Conservation (phyloP, 1,284 basidiomycete genomes). For the Pterulicium gracile region DNA sequence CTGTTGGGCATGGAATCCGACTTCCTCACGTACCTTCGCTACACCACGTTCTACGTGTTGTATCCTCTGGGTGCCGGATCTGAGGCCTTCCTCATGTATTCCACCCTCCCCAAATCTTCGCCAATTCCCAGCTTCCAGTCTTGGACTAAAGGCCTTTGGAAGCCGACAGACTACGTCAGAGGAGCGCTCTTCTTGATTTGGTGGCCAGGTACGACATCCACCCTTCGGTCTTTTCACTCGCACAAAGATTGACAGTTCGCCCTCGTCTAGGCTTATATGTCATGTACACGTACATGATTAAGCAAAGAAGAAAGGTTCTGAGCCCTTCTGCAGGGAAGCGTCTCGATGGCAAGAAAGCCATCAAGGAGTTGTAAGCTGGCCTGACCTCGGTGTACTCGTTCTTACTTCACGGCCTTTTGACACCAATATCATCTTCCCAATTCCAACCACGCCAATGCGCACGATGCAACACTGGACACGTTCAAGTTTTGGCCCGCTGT, state of each 20-base stretch:
- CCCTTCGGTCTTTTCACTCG: slow-evolving; percentile 1
- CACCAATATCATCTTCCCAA: too few relatives aligned
- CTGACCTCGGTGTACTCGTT: not conserved
- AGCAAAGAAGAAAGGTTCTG: slow-evolving; percentile 71
- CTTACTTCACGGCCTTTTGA: too few relatives aligned
- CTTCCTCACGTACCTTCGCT: slow-evolving; percentile 58
- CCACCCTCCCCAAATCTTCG: slow-evolving; percentile 54
- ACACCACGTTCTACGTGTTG: slow-evolving; percentile 87
- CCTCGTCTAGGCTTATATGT: slow-evolving; percentile 63
- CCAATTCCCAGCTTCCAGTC: slow-evolving; percentile 24
- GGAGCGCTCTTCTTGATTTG: slow-evolving; percentile 68
- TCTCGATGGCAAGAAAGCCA: slow-evolving; percentile 16
- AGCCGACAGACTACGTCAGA: slow-evolving; percentile 43
- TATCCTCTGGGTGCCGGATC: slow-evolving; percentile 89
- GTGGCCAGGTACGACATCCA: slow-evolving; percentile 70
- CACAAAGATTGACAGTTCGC: slow-evolving; percentile 2
- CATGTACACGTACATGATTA: slow-evolving; percentile 87
- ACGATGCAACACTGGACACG: too few relatives aligned
- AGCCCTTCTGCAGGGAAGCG: slow-evolving; percentile 22
- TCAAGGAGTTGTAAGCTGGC: slow-evolving; percentile 6
- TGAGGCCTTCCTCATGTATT: slow-evolving; percentile 80
- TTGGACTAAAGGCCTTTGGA: slow-evolving; percentile 32
- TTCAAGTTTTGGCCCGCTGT: too few relatives aligned
- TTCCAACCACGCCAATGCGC: too few relatives aligned
- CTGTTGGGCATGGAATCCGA: slow-evolving; percentile 45